Conservation (phyloP, 2,329 filamentous ascomycete species). For the Fusarium anguioides region DNA sequence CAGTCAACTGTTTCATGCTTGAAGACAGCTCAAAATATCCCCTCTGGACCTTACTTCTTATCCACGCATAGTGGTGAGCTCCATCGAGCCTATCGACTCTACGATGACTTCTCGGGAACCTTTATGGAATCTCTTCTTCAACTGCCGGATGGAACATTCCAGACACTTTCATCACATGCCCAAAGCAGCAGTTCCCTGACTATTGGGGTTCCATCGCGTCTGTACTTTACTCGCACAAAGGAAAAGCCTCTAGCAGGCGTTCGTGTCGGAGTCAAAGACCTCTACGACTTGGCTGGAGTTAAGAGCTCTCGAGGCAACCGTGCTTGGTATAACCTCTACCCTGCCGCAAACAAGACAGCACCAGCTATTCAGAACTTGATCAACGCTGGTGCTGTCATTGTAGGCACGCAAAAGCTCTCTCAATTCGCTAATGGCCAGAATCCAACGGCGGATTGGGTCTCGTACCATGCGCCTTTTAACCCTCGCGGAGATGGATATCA, state of each 20-base stretch:
- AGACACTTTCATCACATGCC: background rate
- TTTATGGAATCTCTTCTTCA: background rate
- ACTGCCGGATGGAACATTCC: background rate
- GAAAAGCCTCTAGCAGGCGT: conserved; percentile 1
- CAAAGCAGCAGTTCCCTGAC: background rate
- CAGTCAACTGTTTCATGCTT: background rate
- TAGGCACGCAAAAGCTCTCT: conserved; percentile 25
- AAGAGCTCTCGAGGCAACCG: conserved; percentile 20
- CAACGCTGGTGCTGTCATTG: conserved; percentile 18
- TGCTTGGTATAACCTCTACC: conserved; percentile 17
- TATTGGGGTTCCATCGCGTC: conserved; percentile 1
- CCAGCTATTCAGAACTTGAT: conserved; percentile 11
- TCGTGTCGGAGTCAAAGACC: conserved; percentile 23
- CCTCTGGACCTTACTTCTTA: background rate
- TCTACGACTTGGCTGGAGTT: conserved; percentile 22
- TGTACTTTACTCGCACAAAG: background rate
- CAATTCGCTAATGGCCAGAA: conserved; percentile 22
- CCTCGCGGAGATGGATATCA: conserved; percentile 61
- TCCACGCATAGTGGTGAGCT: rapidly evolving
- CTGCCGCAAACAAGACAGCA: background rate
- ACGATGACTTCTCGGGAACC: background rate
- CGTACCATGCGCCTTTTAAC: conserved; percentile 57
- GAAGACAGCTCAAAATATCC: background rate
- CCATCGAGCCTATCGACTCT: background rate
- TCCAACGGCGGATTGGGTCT: conserved; percentile 37